Percentiles rank a stretch among this genome's conserved stretches.
Conservation (phyloP, 805 yeast genomes). For the Ogataea salicorniae region DNA sequence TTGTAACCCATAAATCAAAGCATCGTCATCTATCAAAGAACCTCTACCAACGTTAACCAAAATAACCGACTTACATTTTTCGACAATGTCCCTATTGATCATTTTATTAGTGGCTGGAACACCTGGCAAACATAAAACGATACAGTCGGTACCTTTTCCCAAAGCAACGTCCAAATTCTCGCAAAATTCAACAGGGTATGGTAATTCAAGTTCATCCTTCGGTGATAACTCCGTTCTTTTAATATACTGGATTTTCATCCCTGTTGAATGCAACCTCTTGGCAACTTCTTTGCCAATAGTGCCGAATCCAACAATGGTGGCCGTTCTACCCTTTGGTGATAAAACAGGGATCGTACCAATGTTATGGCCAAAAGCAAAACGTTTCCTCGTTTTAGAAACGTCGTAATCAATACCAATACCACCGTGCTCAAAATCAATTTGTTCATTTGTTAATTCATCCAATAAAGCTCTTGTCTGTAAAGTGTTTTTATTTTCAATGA, state of each 20-base stretch:
- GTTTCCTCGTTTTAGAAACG: conserved; percentile 15
- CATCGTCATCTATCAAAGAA: conserved; percentile 60
- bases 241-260: conserved; percentile 60
- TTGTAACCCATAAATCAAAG: conserved; percentile 53
- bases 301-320: conserved; percentile 70
- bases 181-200: conserved; percentile 42
- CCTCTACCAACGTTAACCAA: conserved; percentile 79
- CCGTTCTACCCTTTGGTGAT: conserved; percentile 54
- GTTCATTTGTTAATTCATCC: conserved; percentile 20
- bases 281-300: conserved; percentile 67
- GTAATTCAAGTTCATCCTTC: conserved; percentile 34
- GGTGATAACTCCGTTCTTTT: conserved; percentile 44
- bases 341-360: conserved; percentile 41
- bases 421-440: conserved; percentile 31
- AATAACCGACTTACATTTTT: conserved; percentile 48
- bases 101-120: conserved; percentile 52
- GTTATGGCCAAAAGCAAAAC: conserved; percentile 35
- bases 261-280: conserved; percentile 47
- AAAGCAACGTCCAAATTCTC: conserved; percentile 37
- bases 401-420: conserved; percentile 12
- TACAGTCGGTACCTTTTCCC: conserved; percentile 38
- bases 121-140: conserved; percentile 66
- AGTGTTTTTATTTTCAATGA: conserved; percentile 39
- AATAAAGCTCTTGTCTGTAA: conserved; percentile 38
- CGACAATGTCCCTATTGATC: conserved; percentile 44